These are phyloP conservation scores for Cutaneotrichosporon mucoides DNA, from an alignment of 1,284 basidiomycete species.

Conservation along the genomic window DNA sequence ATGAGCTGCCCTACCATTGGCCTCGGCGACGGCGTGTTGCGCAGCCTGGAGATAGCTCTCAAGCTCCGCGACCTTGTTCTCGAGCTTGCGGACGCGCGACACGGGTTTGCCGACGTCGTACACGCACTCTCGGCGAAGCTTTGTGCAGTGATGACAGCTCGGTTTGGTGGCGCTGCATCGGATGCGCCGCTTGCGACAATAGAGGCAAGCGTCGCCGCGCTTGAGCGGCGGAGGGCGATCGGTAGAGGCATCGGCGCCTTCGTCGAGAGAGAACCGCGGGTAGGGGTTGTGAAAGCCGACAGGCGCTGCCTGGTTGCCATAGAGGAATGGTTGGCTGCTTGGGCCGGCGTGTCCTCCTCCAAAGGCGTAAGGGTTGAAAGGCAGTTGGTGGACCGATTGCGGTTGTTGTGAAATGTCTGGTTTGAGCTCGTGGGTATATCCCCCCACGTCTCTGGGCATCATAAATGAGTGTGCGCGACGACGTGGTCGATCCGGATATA, in stretches of 20 bases:
- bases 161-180: conserved; percentile 40
- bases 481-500: too few relatives aligned
- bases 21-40: too few relatives aligned
- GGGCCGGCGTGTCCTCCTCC: too few relatives aligned
- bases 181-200: conserved; percentile 43
- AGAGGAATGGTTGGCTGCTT: too few relatives aligned
- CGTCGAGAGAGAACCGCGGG: not conserved
- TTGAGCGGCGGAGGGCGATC: conserved; percentile 24
- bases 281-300: not conserved
- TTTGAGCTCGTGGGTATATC: too few relatives aligned
- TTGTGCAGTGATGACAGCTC: conserved; percentile 37
- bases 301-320: too few relatives aligned
- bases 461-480: too few relatives aligned
- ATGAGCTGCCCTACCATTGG: too few relatives aligned
- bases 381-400: too few relatives aligned
- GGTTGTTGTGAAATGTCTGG: too few relatives aligned
- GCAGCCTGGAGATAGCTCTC: conserved; percentile 16
- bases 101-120: conserved; percentile 43
- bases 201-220: conserved; percentile 44
- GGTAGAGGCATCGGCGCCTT: not conserved
- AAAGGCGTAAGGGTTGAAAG: too few relatives aligned
- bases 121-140: conserved; percentile 35
- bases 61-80: conserved; percentile 42
- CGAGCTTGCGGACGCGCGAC: conserved; percentile 40
- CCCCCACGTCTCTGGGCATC: too few relatives aligned